phyloP scores from a whole-genome alignment of 352 stramenopile genomes.

The Globisporangium parvum region DNA sequence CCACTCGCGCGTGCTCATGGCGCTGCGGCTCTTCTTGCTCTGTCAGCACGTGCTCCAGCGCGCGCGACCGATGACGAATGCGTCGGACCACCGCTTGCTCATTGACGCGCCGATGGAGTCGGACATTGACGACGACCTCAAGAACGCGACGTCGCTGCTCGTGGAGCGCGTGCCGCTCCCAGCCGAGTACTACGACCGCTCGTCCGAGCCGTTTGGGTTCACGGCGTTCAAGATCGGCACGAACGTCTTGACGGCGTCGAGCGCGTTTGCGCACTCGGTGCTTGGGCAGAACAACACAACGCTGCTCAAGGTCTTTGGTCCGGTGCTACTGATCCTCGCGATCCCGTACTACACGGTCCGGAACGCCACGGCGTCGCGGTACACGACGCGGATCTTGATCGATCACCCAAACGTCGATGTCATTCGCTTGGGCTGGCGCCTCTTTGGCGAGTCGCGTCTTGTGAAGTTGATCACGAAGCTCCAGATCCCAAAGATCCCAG shows the following conservation, averaged over 20 bases:
- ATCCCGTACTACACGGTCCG: conserved; percentile 84
- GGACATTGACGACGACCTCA: conserved; percentile 86
- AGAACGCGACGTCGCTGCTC: conserved; percentile 75
- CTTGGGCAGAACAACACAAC: conserved; percentile 56
- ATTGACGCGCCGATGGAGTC: conserved; percentile 82
- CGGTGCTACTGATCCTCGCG: conserved; percentile 49
- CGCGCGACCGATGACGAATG: conserved; percentile 58
- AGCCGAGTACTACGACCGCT: conserved; percentile 80
- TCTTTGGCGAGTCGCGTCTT: conserved; percentile 80
- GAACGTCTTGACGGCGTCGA: conserved; percentile 71
- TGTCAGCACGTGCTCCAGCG: conserved; percentile 82
- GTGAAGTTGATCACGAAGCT: conserved; percentile 58
- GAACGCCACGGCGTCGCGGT: conserved; percentile 58
- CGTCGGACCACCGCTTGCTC: conserved; percentile 66
- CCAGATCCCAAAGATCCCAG: conserved; percentile 56
- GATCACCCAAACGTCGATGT: conserved; percentile 79
- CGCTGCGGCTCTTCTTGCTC: conserved; percentile 70
- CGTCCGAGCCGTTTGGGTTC: conserved; percentile 70
- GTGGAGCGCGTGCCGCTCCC: conserved; percentile 77
- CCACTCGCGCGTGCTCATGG: conserved; percentile 80
- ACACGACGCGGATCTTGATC: conserved; percentile 75
- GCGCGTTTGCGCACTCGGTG: conserved; percentile 70
- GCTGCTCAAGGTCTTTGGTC: conserved; percentile 52
- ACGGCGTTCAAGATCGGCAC: conserved; percentile 81
- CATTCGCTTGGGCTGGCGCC: conserved; percentile 77